Evolutionary conservation across 495 filamentous ascomycete species (phyloP).

Genomic region (Pyrenopolyporus hunteri): DNA sequence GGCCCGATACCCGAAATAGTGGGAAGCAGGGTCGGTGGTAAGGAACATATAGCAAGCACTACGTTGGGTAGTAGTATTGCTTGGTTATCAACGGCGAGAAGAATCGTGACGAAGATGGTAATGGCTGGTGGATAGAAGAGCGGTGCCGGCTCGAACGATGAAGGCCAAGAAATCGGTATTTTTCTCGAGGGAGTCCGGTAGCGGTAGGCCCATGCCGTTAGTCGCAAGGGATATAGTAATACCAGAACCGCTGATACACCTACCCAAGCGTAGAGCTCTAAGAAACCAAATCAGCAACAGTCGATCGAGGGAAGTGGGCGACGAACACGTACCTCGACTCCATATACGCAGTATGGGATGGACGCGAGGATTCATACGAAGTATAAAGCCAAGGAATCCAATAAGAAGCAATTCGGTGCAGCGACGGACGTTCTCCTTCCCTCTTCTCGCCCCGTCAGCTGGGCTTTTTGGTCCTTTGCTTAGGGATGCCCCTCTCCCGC

Average conservation of each 20-base stretch:
- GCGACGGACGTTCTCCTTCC: constrained; percentile 54
- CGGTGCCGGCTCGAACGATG: constrained; percentile 87
- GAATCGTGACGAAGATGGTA: constrained; percentile 77
- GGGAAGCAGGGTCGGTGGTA: constrained; percentile 77
- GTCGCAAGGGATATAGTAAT: constrained; percentile 55
- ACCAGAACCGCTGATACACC: constrained; percentile 37
- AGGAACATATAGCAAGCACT: constrained; percentile 75
- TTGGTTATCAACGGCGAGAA: constrained; percentile 64
- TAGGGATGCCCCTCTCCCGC: constrained; percentile 30
- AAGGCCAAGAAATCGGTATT: constrained; percentile 61
- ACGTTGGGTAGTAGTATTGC: constrained; percentile 76
- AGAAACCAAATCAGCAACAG: constrained; percentile 23
- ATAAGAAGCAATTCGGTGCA: constrained; percentile 53
- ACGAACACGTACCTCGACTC: constrained; percentile 45
- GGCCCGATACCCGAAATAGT: constrained; percentile 39
- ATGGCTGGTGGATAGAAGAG: constrained; percentile 83
- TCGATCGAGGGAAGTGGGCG: not conserved
- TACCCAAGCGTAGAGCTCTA: constrained; percentile 43
- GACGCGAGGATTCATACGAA: constrained; percentile 43
- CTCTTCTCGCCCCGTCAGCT: constrained; percentile 47
- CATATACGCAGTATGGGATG: constrained; percentile 43
- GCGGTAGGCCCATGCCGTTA: constrained; percentile 50
- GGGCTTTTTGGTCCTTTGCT: constrained; percentile 35
- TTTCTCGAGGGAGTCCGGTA: constrained; percentile 43
- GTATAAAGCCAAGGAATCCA: constrained; percentile 47